Conservation (phyloP, 2,329 filamentous ascomycete genomes). For the Fusarium agapanthi region DNA sequence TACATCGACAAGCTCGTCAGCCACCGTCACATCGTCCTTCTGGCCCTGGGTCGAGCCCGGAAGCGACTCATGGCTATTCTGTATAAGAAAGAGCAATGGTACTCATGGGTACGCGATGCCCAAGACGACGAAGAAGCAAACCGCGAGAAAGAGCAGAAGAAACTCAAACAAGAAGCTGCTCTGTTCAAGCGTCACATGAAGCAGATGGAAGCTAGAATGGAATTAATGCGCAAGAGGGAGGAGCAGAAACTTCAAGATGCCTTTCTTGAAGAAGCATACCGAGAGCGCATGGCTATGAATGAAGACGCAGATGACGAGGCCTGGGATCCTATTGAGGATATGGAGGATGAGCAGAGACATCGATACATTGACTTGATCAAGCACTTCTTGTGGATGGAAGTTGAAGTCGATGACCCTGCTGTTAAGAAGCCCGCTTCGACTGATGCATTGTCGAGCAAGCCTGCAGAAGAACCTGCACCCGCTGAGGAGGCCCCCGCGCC, state of each 20-base stretch:
- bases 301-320: constrained; percentile 30
- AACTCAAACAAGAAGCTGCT: constrained; percentile 42
- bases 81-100: constrained; percentile 40
- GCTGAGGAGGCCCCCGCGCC: background rate
- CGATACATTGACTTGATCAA: constrained; percentile 43
- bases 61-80: constrained; percentile 31
- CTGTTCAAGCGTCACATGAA: constrained; percentile 42
- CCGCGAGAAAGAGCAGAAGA: constrained; percentile 43
- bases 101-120: constrained; percentile 35
- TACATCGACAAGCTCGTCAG: constrained; percentile 42
- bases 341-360: constrained; percentile 34
- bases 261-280: constrained; percentile 41
- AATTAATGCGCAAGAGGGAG: constrained; percentile 33
- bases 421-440: background rate
- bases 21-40: constrained; percentile 26
- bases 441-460: background rate
- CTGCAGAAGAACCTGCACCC: background rate
- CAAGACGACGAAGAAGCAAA: constrained; percentile 38
- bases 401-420: background rate
- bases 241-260: constrained; percentile 42
- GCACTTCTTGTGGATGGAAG: constrained; percentile 43
- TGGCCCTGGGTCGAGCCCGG: constrained; percentile 25
- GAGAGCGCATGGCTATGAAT: constrained; percentile 32
- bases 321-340: constrained; percentile 43
- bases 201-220: constrained; percentile 33